Conservation (phyloP, 2,329 filamentous ascomycete genomes). For the Trichoderma sp. region DNA sequence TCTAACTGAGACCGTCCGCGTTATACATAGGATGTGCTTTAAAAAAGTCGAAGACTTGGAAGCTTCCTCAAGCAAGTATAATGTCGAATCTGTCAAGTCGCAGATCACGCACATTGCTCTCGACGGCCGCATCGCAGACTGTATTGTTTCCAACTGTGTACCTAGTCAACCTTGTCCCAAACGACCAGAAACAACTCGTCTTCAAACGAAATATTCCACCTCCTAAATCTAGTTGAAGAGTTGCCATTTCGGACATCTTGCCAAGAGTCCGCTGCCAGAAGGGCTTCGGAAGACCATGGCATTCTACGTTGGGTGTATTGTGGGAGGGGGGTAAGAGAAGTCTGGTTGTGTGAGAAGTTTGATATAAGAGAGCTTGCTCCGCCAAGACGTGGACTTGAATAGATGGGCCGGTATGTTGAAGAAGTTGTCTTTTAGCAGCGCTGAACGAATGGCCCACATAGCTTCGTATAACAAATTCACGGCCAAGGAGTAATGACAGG, state of each 20-base stretch:
- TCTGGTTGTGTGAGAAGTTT: not conserved
- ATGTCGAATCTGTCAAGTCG: slow-evolving; percentile 55
- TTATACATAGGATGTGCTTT: slow-evolving; percentile 55
- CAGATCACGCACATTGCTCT: slow-evolving; percentile 55
- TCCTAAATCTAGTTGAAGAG: slow-evolving; percentile 60
- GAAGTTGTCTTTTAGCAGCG: not conserved
- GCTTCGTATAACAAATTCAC: slow-evolving; percentile 14
- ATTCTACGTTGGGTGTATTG: slow-evolving; percentile 62
- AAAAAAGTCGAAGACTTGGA: slow-evolving; percentile 51
- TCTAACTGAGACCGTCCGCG: too few species aligned
- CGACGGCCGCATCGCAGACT: slow-evolving; percentile 46
- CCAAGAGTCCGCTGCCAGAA: slow-evolving; percentile 51
- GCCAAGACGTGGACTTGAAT: not conserved
- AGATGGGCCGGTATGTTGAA: slow-evolving; percentile 7
- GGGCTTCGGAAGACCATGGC: slow-evolving; percentile 53
- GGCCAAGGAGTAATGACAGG: not conserved
- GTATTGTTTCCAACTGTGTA: slow-evolving; percentile 66
- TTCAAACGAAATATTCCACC: slow-evolving; percentile 61
- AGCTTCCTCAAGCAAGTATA: slow-evolving; percentile 42
- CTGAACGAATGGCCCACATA: not conserved
- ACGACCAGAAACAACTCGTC: slow-evolving; percentile 53
- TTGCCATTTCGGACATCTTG: slow-evolving; percentile 64
- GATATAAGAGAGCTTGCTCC: not conserved
- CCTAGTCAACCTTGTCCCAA: slow-evolving; percentile 62
- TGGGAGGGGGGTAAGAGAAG: slow-evolving; percentile 42